A percentile compares a stretch with the other conserved stretches of the same genome.
These are phyloP conservation scores for Rhodotorula kratochvilovae DNA, from an alignment of 768 basidiomycete genomes.

Conservation along the genomic window DNA sequence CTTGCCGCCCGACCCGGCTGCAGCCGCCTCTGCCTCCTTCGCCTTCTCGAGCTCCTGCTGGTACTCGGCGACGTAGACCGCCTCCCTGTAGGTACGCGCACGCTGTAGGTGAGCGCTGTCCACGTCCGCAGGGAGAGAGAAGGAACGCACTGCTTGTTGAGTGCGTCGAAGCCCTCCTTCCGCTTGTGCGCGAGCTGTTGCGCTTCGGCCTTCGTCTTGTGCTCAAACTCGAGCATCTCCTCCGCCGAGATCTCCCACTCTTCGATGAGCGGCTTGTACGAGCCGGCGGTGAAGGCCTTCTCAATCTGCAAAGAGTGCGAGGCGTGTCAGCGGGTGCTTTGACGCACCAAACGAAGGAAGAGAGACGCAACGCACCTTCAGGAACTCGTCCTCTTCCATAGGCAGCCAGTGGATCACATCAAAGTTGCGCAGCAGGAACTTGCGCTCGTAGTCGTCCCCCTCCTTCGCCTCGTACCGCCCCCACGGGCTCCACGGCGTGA, in stretches of 20 bases:
- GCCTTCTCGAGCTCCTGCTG: slow-evolving; percentile 7
- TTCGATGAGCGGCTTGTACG: slow-evolving; percentile 52
- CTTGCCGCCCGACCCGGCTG: background rate
- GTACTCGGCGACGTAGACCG: slow-evolving; percentile 7
- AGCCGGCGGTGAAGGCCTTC: slow-evolving; percentile 39
- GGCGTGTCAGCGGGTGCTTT: too few relatives aligned
- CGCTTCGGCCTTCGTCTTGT: slow-evolving; percentile 45
- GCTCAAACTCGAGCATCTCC: slow-evolving; percentile 52
- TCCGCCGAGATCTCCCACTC: slow-evolving; percentile 54
- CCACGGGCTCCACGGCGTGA: slow-evolving; percentile 66
- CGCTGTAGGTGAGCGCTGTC: background rate
- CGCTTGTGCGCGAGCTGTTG: background rate
- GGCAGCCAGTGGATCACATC: slow-evolving; percentile 52
- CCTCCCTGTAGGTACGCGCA: slow-evolving; percentile 10
- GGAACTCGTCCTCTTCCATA: slow-evolving; percentile 54
- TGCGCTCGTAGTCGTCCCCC: slow-evolving; percentile 52
- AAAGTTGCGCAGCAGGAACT: slow-evolving; percentile 62
- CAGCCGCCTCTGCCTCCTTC: slow-evolving; percentile 9
- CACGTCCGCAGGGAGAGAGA: background rate
- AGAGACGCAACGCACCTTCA: slow-evolving; percentile 49
- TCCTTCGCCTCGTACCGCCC: slow-evolving; percentile 50
- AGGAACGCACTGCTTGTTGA: slow-evolving; percentile 17
- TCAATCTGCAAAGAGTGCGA: background rate
- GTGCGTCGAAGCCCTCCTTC: slow-evolving; percentile 7
- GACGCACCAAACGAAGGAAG: background rate